Conservation (phyloP, 1,284 basidiomycete species). For the Pseudozyma pruni region DNA sequence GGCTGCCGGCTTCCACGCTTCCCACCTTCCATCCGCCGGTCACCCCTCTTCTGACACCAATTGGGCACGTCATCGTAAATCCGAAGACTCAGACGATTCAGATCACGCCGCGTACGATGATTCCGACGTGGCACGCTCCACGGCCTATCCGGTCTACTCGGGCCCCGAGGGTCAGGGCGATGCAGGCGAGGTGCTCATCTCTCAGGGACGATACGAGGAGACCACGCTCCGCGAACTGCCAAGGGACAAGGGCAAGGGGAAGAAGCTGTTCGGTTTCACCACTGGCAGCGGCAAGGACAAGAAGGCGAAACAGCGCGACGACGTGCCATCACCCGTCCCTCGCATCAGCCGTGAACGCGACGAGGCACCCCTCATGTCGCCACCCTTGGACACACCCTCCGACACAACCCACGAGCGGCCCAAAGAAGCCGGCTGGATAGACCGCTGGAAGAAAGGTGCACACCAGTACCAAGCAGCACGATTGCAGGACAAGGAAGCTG, state of each 20-base stretch:
- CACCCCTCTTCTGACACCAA: conserved; percentile 2
- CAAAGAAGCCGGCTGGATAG: conserved; percentile 45
- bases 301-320: conserved; percentile 27
- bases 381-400: conserved; percentile 6
- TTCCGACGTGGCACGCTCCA: conserved; percentile 1
- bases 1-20: neutral
- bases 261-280: conserved; percentile 42
- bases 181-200: conserved; percentile 38
- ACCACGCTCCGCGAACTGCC: conserved; percentile 12
- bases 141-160: conserved; percentile 42
- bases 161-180: conserved; percentile 19
- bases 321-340: conserved; percentile 11
- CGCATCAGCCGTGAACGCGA: conserved; percentile 14
- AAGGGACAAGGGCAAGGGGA: conserved; percentile 40
- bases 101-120: neutral
- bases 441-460: conserved; percentile 31
- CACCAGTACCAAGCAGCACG: conserved; percentile 26
- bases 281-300: conserved; percentile 32
- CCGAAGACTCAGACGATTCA: conserved; percentile 2
- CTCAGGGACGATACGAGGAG: conserved; percentile 42
- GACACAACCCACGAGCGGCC: conserved; percentile 11
- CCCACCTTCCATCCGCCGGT: neutral
- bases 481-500: conserved; percentile 30
- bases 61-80: conserved; percentile 6
- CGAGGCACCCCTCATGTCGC: conserved; percentile 12